Evolutionary conservation across 1,284 basidiomycete genomes (phyloP), one percentile per base, ranked within the genome.

Genomic region (Leccinum pachyderme): DNA sequence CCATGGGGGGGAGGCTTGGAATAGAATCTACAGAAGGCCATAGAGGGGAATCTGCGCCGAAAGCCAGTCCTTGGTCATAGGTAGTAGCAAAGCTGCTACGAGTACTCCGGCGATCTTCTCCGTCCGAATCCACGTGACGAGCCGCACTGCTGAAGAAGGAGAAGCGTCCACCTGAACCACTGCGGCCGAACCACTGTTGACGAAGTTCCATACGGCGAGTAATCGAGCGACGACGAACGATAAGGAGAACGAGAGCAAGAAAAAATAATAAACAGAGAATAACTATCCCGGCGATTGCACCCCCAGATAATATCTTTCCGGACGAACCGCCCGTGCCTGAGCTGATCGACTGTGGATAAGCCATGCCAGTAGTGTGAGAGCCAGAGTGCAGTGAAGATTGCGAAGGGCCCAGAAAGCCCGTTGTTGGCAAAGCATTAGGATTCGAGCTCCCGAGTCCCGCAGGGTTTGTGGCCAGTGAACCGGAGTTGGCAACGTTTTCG

Each of bases 31-130:
- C 4, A 45, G 61, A 54, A 39, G 63, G 25, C 2, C 37, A 22
- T 7, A 35, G 12, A 32, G 62, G 49, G 7, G 57, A 53, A 53
- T 66, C 53, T 50, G 47, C 18, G 47, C 62, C 45, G 57, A 59
- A 57, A 53, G 61, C 46, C 56, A 61, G 48, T 18, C 72, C 68
- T 25, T 69, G 67, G 53, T 80, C 78, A 57, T 73, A 75, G 33
- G 68, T 72, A 35, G 78, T 79, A 22, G 72, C 78, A 56, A 80
- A 80, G 66, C 77, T 79, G 59, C 77, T 79, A 35, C 77, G 72
- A 2, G 68, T 58, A 33, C 73, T 74, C 37, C 50, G 31, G 47
- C 59, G 57, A 39, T 49, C 31, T 48, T 51, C 57, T 11, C 33
- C 52, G 18, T 37, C 54, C 15, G 31, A 22, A 13, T 46, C 37